Base-by-base conservation (phyloP, 129 eudicot species). In the Helianthus annuus region DNA sequence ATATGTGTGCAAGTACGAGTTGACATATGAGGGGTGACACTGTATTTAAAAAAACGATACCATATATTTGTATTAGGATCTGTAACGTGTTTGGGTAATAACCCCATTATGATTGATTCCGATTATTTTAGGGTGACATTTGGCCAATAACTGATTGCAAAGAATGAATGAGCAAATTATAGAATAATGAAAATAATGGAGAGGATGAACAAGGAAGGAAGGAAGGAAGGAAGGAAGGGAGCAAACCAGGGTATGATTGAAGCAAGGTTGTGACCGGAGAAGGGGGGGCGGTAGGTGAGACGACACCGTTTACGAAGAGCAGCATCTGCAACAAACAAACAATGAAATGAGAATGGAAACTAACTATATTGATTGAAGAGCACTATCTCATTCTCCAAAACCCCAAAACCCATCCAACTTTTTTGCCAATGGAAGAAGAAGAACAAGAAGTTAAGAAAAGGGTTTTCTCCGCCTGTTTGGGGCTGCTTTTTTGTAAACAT, bases 241-340 rank as follows among this genome's bases (percentile, higher is more conserved):
- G 2, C 44, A 19, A 22, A 92, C 98, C 96, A 70, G 96, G 77
- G 70, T 83, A 80, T 11, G 92, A 59, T 80, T 85, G 79, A 51
- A 93, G 96, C 64, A 93, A 80, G 73, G 91, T 79, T 40, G 96
- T 19, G 6, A 89, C 90, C 5, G 92, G 72, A 49, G 89, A 93
- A 65, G 83, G 73, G 7, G 83, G 73, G 7, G 73, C 52, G 65
- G 83, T 34, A 2, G 85, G 79, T 22, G 75, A 80, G 2, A 84
- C 73, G 64, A 83, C 88, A 64, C 95, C 98, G 69, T 92, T 81
- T 42, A 27, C 72, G 76, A 83, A 83, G 29, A 81, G 83, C 74
- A 86, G 71, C 46, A 78, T 39, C 76, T 70, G 40, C 17, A 1
- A 0, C 32, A 27, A 27, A 1, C 1, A 24, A 24, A 27, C 32